phyloP scores from a whole-genome alignment of 257 asterid species.

The Scutellaria galericulata region DNA sequence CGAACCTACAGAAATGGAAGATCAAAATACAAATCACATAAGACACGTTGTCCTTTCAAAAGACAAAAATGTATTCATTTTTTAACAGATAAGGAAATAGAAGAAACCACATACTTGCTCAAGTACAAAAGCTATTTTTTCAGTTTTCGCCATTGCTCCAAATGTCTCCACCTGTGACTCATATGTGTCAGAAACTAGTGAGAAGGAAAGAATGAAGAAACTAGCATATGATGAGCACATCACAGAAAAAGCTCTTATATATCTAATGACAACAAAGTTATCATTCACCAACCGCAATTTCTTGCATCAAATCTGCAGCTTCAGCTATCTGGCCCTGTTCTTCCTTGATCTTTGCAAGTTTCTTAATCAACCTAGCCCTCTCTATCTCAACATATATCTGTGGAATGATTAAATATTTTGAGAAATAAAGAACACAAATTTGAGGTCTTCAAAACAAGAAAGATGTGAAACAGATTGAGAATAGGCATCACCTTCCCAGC shows the following conservation, averaged over 20 bases:
- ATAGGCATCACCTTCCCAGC: constrained; percentile 82
- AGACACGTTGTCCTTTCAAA: constrained; percentile 7
- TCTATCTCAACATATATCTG: constrained; percentile 99
- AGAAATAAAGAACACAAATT: background rate
- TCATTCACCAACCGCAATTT: constrained; percentile 83
- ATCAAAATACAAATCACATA: constrained; percentile 21
- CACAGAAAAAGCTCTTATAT: background rate
- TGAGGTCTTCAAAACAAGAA: background rate
- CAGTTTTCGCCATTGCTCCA: constrained; percentile 99
- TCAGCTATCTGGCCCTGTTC: constrained; percentile 88
- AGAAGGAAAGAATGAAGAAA: background rate
- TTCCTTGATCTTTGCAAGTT: constrained; percentile 90
- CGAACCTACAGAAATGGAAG: constrained; percentile 71
- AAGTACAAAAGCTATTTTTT: constrained; percentile 94
- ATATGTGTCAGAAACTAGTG: constrained; percentile 22
- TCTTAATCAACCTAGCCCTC: constrained; percentile 93
- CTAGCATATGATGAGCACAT: background rate
- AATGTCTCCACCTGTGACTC: constrained; percentile 83
- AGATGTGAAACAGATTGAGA: constrained; percentile 1
- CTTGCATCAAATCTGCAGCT: constrained; percentile 99
- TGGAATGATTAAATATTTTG: background rate
- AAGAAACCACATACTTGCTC: constrained; percentile 71
- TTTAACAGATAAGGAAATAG: constrained; percentile 26
- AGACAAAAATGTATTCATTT: background rate
- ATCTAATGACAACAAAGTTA: background rate